Evolutionary conservation across 208 protist genomes (phyloP), one percentile per base, ranked within the genome.

Genomic region (Naegleria gruberi): DNA sequence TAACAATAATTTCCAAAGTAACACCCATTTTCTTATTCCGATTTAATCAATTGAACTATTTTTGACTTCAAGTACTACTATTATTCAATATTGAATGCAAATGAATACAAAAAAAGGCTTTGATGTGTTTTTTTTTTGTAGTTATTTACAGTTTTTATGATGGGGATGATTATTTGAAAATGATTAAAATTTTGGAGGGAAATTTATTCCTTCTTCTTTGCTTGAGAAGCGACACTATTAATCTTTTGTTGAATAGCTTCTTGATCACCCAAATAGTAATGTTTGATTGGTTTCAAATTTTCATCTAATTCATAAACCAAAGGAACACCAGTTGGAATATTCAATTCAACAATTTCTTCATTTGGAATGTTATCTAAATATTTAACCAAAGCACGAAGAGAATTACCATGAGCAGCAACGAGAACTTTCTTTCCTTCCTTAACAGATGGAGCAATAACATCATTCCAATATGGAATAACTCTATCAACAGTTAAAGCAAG

Each of bases 1-100:
- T 95, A 73, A 97, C 96, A 87, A 97, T 96, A 90, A 97, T 97
- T 87, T 97, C 95, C 94, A 97, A 96, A 44, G 95, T 87, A 77
- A 97, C 96, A 43, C 44, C 45, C 87, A 89, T 89, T 10, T 81
- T 82, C 2, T 26, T 57, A 73, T 7, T 34, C 34, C 34, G 8
- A 88, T 73, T 26, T 26, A n/a, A n/a, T n/a, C n/a, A n/a, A n/a
- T n/a, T n/a, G n/a, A n/a, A n/a, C n/a, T n/a, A n/a, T n/a, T n/a
- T n/a, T n/a, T n/a, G n/a, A n/a, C n/a, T n/a, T n/a, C n/a, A n/a
- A n/a, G n/a, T n/a, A n/a, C n/a, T n/a, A n/a, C n/a, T n/a, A n/a
- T n/a, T n/a, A n/a, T n/a, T n/a, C n/a, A n/a, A n/a, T n/a, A n/a
- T n/a, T n/a, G n/a, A n/a, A n/a, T n/a, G n/a, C n/a, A n/a, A n/a